Percentiles rank a stretch among this genome's conserved stretches.
Evolutionary conservation across 2,329 filamentous ascomycete species (phyloP).

Genomic region (Coniochaeta prunicola): DNA sequence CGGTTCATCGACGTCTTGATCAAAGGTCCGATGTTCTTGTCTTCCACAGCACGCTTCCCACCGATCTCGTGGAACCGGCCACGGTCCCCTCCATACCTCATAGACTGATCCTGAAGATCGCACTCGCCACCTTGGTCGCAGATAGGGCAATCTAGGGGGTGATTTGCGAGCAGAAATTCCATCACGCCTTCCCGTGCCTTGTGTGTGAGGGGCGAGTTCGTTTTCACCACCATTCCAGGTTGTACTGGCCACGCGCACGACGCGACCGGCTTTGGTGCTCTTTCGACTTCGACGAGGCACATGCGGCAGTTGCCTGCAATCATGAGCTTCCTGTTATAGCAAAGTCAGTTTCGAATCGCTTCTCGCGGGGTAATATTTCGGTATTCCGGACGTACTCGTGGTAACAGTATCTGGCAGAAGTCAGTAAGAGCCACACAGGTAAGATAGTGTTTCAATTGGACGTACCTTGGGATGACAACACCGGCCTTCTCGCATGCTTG

Average conservation of each 20-base stretch:
- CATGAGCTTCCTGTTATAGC: slow-evolving; percentile 71
- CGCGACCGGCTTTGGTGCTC: slow-evolving; percentile 91
- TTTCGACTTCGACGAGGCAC: slow-evolving; percentile 98
- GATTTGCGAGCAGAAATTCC: slow-evolving; percentile 96
- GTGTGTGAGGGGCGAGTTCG: slow-evolving; percentile 89
- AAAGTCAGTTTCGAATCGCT: neutral
- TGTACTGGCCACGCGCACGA: slow-evolving; percentile 99
- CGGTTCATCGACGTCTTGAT: slow-evolving; percentile 99
- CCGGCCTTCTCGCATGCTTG: slow-evolving; percentile 99
- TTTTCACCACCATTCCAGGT: slow-evolving; percentile 98
- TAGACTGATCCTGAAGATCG: slow-evolving; percentile 98
- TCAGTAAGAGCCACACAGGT: slow-evolving; percentile 21
- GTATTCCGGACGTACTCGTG: slow-evolving; percentile 65
- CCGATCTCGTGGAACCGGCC: slow-evolving; percentile 93
- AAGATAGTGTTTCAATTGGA: slow-evolving; percentile 3
- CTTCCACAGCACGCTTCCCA: slow-evolving; percentile 96
- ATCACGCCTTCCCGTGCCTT: slow-evolving; percentile 98
- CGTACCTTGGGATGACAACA: slow-evolving; percentile 73
- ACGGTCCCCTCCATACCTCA: slow-evolving; percentile 94
- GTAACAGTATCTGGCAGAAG: slow-evolving; percentile 76
- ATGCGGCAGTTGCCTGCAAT: slow-evolving; percentile 99
- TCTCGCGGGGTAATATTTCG: neutral
- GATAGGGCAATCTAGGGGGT: slow-evolving; percentile 92
- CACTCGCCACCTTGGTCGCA: slow-evolving; percentile 99
- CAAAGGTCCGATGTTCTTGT: slow-evolving; percentile 97